A percentile compares a stretch with the other conserved stretches of the same genome.
Conservation (phyloP, 192 early-diverging fungal species). For the Thamnidium elegans region DNA sequence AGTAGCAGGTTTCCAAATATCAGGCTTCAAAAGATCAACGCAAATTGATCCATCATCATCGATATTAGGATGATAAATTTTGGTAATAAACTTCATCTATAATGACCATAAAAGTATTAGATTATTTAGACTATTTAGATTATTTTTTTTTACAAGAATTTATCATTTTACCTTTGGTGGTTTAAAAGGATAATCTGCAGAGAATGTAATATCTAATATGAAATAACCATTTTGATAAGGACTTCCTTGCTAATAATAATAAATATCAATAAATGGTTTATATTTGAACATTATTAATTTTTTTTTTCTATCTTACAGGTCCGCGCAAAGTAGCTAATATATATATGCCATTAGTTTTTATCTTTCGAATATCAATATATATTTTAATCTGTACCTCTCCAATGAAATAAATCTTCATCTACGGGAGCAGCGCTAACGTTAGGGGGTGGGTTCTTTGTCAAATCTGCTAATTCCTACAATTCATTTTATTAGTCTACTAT, state of each 20-base stretch:
- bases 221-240: constrained; percentile 75
- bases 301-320: not conserved
- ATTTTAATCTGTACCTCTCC: constrained; percentile 51
- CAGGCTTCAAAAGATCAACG: constrained; percentile 69
- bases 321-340: not conserved
- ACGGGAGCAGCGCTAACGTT: constrained; percentile 53
- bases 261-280: not conserved
- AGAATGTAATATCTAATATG: constrained; percentile 65
- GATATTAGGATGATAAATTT: constrained; percentile 73
- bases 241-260: constrained; percentile 39
- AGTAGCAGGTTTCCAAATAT: constrained; percentile 85
- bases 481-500: no score
- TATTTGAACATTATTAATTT: not conserved
- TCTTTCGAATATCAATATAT: no score
- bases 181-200: constrained; percentile 78
- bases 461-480: constrained; percentile 60
- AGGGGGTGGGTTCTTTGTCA: constrained; percentile 57
- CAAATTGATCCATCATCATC: constrained; percentile 83
- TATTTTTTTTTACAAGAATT: no score
- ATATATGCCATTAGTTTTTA: not conserved
- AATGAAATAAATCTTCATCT: constrained; percentile 64
- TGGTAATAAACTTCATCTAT: constrained; percentile 73
- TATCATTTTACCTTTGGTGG: constrained; percentile 59
- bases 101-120: not conserved
- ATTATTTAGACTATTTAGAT: not conserved